A percentile compares a stretch with the other conserved stretches of the same genome.
These are phyloP conservation scores for Thuidium tamariscinum DNA, from an alignment of 225 moss, liverwort and hornwort genomes.

Conservation along the genomic window DNA sequence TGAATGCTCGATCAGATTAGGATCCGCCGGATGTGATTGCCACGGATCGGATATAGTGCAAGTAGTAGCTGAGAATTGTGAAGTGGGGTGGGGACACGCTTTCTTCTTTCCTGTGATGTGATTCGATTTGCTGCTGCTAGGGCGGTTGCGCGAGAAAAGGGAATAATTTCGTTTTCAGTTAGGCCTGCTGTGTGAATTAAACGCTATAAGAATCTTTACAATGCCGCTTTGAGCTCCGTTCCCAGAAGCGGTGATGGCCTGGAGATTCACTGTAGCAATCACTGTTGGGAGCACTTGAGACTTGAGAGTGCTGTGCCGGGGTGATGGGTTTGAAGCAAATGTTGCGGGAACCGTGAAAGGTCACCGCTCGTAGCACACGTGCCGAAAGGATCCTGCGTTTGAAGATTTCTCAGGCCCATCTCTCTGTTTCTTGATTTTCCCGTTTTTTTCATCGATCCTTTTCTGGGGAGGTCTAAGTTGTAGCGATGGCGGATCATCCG, in stretches of 20 bases:
- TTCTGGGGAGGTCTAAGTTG: not conserved
- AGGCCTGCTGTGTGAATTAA: not conserved
- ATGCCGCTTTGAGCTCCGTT: not conserved
- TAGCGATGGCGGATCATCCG: slow-evolving; percentile 20
- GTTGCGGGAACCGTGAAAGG: not conserved
- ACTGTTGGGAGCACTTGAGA: not conserved
- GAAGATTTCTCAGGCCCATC: not conserved
- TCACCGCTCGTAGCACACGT: not conserved
- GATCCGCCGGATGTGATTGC: not conserved
- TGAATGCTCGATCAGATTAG: not conserved
- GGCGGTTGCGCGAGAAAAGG: not conserved
- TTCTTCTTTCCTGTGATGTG: not conserved
- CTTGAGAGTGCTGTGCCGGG: not conserved
- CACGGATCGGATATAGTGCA: not conserved
- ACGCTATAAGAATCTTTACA: not conserved
- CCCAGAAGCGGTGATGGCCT: not conserved
- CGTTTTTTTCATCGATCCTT: not conserved
- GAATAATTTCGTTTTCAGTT: not conserved
- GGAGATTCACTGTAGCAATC: not conserved
- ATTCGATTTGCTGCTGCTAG: not conserved
- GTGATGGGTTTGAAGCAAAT: not conserved
- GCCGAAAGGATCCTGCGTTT: not conserved
- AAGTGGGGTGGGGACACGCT: not conserved
- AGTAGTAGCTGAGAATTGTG: not conserved
- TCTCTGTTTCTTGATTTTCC: not conserved